Evolutionary conservation across 129 eudicot species (phyloP), one percentile per base, ranked within the genome.

Genomic region (Flaveria sonorensis): DNA sequence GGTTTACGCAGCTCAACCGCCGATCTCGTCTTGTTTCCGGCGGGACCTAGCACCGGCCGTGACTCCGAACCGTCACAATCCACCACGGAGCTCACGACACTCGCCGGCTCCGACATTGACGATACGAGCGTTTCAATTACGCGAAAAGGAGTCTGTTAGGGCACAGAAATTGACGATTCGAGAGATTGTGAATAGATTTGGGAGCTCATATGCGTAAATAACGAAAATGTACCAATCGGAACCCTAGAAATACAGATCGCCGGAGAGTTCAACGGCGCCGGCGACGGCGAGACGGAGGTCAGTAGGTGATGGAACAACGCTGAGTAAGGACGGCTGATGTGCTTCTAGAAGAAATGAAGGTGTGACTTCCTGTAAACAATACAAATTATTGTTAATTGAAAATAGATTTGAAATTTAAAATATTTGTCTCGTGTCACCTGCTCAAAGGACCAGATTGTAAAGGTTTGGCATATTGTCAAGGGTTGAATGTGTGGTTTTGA

Each of bases 1-100:
- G 90, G 90, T 72, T 89, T 92, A 10, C 86, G 91, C 50, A 77
- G 71, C 68, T 87, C 93, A 15, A 30, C 74, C 40, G 66, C 80
- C 67, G 91, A 82, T 83, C 87, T 81, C 53, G 91, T 77, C 69
- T 92, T 89, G 77, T 89, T 92, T n/a, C 98, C 92, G 2, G 95
- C 97, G 23, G 98, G 97, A 9, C 89, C 98, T 19, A 93, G 83
- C 56, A 93, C 96, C 19, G 89, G 91, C 2, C 97, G 84, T 16
- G 87, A 60, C 68, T 90, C 98, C 16, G 95, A 74, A 23, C 83
- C 96, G 1, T 85, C 46, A 20, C 85, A 40, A 10, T 79, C 75
- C 75, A 84, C 86, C 87, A 76, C 81, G 56, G 81, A 84, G 65
- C 73, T 87, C n/a, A 83, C 86, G 7, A 81, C 84, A 50, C 75